Conservation (phyloP, 441 rosid species). For the Gossypium lobatum region DNA sequence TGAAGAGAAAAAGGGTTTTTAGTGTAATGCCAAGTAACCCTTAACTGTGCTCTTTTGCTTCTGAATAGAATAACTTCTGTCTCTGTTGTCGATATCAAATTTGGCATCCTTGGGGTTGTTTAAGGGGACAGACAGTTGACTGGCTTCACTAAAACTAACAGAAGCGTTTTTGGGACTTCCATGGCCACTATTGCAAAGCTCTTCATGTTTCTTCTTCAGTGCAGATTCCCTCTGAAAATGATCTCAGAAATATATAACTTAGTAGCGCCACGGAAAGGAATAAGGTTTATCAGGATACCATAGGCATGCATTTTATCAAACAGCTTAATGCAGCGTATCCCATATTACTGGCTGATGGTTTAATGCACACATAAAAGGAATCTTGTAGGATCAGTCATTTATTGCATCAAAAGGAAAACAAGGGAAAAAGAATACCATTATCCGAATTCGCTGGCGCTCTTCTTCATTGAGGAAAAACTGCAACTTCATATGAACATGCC, state of each 20-base stretch:
- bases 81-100: slow-evolving; percentile 13
- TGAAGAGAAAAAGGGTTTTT: slow-evolving; percentile 15
- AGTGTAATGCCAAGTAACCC: slow-evolving; percentile 26
- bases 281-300: background rate
- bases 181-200: slow-evolving; percentile 30
- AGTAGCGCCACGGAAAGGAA: background rate
- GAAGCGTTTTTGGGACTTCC: slow-evolving; percentile 27
- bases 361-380: background rate
- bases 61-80: slow-evolving; percentile 17
- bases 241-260: slow-evolving; percentile 11
- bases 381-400: background rate
- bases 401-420: background rate
- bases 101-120: slow-evolving; percentile 13
- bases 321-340: background rate
- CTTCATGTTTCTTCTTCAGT: slow-evolving; percentile 58
- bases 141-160: slow-evolving; percentile 20
- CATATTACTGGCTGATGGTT: background rate
- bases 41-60: slow-evolving; percentile 39
- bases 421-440: slow-evolving; percentile 22
- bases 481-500: slow-evolving; percentile 66
- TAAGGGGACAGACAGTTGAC: slow-evolving; percentile 10
- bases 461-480: slow-evolving; percentile 79
- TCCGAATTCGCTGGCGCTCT: slow-evolving; percentile 61
- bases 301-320: background rate
- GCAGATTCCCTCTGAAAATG: slow-evolving; percentile 78